These are phyloP conservation scores for Nothophaeocryptopus gaeumannii DNA, from an alignment of 2,329 filamentous ascomycete species.

Conservation along the genomic window DNA sequence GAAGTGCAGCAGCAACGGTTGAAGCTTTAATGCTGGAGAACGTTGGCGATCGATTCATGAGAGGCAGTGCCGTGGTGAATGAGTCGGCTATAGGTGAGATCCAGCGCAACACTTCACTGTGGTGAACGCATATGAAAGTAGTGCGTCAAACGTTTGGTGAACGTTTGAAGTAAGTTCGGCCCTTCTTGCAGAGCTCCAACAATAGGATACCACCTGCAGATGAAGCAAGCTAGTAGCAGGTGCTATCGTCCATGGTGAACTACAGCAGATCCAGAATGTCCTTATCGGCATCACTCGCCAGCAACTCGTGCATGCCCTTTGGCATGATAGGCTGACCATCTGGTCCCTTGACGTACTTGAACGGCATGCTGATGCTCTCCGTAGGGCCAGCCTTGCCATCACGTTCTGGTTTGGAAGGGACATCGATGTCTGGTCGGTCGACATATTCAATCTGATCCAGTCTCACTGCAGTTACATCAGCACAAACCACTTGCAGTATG, in stretches of 20 bases:
- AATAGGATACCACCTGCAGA: too few species aligned
- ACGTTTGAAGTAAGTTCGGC: too few species aligned
- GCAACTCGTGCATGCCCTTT: conserved; percentile 91
- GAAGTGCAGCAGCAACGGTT: too few species aligned
- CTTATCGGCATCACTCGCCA: conserved; percentile 91
- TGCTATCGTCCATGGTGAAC: neutral
- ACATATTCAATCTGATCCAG: conserved; percentile 77
- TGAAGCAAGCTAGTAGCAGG: too few species aligned
- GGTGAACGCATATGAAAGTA: too few species aligned
- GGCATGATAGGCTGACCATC: conserved; percentile 83
- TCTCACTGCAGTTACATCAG: conserved; percentile 55
- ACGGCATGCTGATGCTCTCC: conserved; percentile 96
- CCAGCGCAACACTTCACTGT: too few species aligned
- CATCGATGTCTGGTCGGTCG: conserved; percentile 83
- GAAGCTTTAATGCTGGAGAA: too few species aligned
- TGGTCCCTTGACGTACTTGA: conserved; percentile 80
- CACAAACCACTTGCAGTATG: neutral
- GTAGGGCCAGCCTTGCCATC: conserved; percentile 45
- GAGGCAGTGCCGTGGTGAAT: too few species aligned
- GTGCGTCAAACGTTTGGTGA: too few species aligned
- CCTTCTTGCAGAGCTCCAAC: too few species aligned
- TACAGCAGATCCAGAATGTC: conserved; percentile 80
- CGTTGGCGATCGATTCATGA: too few species aligned
- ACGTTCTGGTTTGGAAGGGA: conserved; percentile 58
- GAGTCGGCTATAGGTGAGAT: too few species aligned